Conservation (phyloP, 257 asterid genomes). For the Rubia yunnanensis region DNA sequence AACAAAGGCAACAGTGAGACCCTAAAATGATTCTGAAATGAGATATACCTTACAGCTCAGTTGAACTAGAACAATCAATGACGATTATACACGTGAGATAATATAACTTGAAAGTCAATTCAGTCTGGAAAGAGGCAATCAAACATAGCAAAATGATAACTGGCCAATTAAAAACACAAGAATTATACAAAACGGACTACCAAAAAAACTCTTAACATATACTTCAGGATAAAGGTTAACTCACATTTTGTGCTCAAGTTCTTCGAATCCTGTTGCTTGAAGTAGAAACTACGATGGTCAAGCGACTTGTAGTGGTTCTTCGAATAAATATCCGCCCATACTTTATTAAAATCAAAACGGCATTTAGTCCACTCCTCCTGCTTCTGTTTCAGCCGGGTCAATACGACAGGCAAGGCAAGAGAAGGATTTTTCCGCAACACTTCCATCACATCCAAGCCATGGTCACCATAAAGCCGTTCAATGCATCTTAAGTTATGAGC, state of each 20-base stretch:
- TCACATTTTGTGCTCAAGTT: slow-evolving; percentile 87
- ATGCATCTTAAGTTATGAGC: slow-evolving; percentile 88
- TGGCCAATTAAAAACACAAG: neutral
- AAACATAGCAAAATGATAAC: neutral
- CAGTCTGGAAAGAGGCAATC: neutral
- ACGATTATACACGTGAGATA: neutral
- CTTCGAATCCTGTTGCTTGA: slow-evolving; percentile 97
- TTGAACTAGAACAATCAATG: neutral
- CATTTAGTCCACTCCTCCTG: slow-evolving; percentile 97
- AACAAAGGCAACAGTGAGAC: slow-evolving; percentile 16
- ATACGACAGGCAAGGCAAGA: slow-evolving; percentile 66
- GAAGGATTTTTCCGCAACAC: slow-evolving; percentile 81
- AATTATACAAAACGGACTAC: neutral
- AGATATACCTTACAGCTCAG: neutral
- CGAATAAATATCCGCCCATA: slow-evolving; percentile 94
- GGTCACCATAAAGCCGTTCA: slow-evolving; percentile 97
- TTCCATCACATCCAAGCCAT: slow-evolving; percentile 95
- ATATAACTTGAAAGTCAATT: neutral
- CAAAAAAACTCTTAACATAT: neutral
- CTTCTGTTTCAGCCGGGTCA: slow-evolving; percentile 92
- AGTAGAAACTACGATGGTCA: slow-evolving; percentile 96
- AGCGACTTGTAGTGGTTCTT: slow-evolving; percentile 95
- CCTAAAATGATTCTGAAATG: slow-evolving; percentile 7
- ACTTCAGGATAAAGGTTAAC: slow-evolving; percentile 21
- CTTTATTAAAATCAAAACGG: slow-evolving; percentile 85